These are phyloP conservation scores for Talaromyces sp. DNA, from an alignment of 2,329 filamentous ascomycete species.

Conservation along the genomic window DNA sequence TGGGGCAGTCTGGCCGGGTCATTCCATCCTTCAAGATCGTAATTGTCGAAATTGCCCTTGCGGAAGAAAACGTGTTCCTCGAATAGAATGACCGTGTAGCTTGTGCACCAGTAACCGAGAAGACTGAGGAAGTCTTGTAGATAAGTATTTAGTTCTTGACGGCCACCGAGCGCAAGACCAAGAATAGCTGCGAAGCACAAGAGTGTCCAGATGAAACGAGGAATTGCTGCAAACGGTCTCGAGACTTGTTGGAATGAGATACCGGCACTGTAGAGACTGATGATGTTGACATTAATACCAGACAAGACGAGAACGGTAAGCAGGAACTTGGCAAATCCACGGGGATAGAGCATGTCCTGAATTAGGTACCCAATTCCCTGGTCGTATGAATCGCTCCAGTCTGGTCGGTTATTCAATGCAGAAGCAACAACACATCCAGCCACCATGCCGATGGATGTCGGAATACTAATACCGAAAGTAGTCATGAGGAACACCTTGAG, in stretches of 20 bases:
- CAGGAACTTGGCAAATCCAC: slow-evolving; percentile 47
- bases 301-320: slow-evolving; percentile 39
- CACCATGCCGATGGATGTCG: slow-evolving; percentile 51
- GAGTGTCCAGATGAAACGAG: slow-evolving; percentile 50
- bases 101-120: slow-evolving; percentile 52
- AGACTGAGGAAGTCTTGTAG: slow-evolving; percentile 50
- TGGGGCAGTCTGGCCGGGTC: slow-evolving; percentile 43
- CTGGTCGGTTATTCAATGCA: slow-evolving; percentile 40
- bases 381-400: slow-evolving; percentile 41
- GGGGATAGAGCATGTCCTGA: slow-evolving; percentile 45
- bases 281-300: slow-evolving; percentile 48
- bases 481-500: slow-evolving; percentile 51
- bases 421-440: slow-evolving; percentile 46
- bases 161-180: slow-evolving; percentile 43
- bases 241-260: slow-evolving; percentile 42
- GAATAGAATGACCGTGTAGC: slow-evolving; percentile 50
- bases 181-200: slow-evolving; percentile 48
- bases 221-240: slow-evolving; percentile 43
- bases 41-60: slow-evolving; percentile 40
- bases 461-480: slow-evolving; percentile 47
- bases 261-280: slow-evolving; percentile 41
- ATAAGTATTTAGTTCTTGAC: slow-evolving; percentile 44
- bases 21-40: slow-evolving; percentile 52
- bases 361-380: slow-evolving; percentile 47
- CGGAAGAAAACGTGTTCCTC: slow-evolving; percentile 51